These are phyloP conservation scores for Epithemia pelagica DNA, from an alignment of 108 stramenopile genomes.

Conservation along the genomic window DNA sequence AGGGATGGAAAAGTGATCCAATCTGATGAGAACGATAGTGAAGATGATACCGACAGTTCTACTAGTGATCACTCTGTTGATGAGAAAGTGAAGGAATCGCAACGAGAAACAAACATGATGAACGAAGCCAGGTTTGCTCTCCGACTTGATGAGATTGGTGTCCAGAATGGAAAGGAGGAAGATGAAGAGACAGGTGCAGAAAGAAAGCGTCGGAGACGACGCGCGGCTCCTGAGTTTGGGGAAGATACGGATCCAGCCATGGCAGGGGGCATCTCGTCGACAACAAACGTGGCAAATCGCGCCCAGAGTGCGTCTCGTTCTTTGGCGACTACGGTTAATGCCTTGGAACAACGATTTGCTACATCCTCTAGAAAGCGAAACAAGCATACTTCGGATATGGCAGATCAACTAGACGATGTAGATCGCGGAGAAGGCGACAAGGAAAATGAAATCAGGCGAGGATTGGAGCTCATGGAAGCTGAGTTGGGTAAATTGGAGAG, in stretches of 20 bases:
- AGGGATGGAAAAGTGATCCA: conserved; percentile 1
- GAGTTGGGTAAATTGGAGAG: conserved; percentile 36
- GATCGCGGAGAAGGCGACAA: conserved; percentile 25
- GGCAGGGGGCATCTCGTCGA: no score
- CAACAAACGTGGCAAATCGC: background rate
- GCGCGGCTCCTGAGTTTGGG: conserved; percentile 16
- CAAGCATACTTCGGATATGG: background rate
- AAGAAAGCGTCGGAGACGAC: background rate
- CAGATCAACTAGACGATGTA: conserved; percentile 20
- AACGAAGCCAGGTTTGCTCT: conserved; percentile 73
- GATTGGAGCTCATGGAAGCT: conserved; percentile 77
- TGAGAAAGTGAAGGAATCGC: conserved; percentile 3
- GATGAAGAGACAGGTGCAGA: conserved; percentile 55
- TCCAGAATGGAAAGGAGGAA: conserved; percentile 11
- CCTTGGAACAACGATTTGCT: conserved; percentile 54
- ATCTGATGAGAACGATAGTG: background rate
- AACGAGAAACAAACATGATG: conserved; percentile 4
- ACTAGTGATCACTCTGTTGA: no score
- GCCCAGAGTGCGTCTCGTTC: conserved; percentile 21
- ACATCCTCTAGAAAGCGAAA: background rate
- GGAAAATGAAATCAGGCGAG: conserved; percentile 35
- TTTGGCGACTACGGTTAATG: conserved; percentile 63
- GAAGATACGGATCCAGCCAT: conserved; percentile 35
- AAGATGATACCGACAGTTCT: conserved; percentile 15
- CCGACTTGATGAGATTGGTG: conserved; percentile 47